Evolutionary conservation across 768 basidiomycete genomes (phyloP).

Genomic region (Basidioascus undulatus): DNA sequence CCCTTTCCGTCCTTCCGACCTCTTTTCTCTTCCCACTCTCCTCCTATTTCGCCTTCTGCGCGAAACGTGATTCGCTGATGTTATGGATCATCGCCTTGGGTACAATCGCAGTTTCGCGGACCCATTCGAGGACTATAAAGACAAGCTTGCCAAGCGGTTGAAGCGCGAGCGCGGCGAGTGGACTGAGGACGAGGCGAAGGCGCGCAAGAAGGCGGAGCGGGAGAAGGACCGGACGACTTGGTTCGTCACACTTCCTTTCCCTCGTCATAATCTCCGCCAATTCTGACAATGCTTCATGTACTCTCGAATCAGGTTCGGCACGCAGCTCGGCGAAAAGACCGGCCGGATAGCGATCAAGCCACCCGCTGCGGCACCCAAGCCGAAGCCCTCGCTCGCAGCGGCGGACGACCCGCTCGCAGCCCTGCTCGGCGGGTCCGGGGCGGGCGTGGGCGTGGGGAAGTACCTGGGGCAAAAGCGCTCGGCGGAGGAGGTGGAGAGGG

Average conservation of each 20-base stretch:
- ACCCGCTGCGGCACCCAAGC: constrained; percentile 3
- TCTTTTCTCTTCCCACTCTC: too few species aligned
- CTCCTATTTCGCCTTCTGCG: background rate
- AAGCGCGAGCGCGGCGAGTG: constrained; percentile 26
- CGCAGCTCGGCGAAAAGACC: constrained; percentile 35
- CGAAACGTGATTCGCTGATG: background rate
- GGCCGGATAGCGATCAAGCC: background rate
- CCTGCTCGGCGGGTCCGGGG: constrained; percentile 19
- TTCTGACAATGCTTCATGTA: too few species aligned
- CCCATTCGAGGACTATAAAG: constrained; percentile 82
- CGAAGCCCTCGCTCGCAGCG: constrained; percentile 1
- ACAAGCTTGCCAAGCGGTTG: constrained; percentile 51
- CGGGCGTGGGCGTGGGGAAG: constrained; percentile 19
- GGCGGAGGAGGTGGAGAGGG: constrained; percentile 15
- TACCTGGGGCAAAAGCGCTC: constrained; percentile 8
- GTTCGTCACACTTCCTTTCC: background rate
- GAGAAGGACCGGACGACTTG: constrained; percentile 23
- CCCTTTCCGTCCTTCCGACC: too few species aligned
- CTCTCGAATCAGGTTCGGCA: constrained; percentile 46
- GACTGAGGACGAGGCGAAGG: constrained; percentile 3
- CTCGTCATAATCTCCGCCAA: too few species aligned
- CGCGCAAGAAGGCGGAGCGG: constrained; percentile 15
- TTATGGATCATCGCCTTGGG: constrained; percentile 23
- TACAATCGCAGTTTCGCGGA: constrained; percentile 38
- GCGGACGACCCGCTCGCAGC: background rate